Percentiles rank a stretch among this genome's conserved stretches.
These are phyloP conservation scores for Eucalyptus dawsonii DNA, from an alignment of 345 rosid genomes.

Conservation along the genomic window DNA sequence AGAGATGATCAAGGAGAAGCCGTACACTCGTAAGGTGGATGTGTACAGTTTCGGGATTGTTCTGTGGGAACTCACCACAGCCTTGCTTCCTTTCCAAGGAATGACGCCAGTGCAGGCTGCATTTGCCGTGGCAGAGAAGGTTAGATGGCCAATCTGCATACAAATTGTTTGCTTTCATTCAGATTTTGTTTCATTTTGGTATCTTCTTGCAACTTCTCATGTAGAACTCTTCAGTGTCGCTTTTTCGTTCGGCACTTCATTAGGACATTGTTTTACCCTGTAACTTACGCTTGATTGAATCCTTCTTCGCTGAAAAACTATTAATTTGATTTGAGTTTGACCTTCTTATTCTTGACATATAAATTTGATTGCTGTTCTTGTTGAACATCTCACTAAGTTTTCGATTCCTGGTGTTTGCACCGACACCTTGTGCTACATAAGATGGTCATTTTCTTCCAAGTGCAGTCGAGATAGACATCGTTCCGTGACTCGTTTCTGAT, in stretches of 20 bases:
- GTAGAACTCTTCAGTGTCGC: background rate
- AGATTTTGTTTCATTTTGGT: background rate
- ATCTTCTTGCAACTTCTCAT: background rate
- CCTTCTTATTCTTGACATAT: background rate
- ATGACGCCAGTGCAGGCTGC: slow-evolving; percentile 99
- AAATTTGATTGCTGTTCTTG: background rate
- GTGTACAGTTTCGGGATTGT: slow-evolving; percentile 97
- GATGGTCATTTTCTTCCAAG: background rate
- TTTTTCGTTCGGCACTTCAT: background rate
- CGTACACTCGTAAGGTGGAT: slow-evolving; percentile 86
- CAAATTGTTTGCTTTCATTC: background rate
- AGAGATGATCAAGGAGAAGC: slow-evolving; percentile 95
- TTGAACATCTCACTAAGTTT: background rate
- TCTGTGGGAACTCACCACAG: slow-evolving; percentile 96
- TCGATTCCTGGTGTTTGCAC: background rate
- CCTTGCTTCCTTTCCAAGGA: slow-evolving; percentile 98
- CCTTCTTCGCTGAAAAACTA: background rate
- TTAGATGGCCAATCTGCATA: background rate
- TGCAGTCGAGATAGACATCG: background rate
- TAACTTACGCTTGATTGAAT: background rate
- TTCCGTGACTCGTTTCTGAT: background rate
- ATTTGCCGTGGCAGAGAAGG: slow-evolving; percentile 98
- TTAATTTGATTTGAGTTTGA: background rate
- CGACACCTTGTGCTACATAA: background rate
- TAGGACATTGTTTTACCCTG: background rate